A percentile compares a stretch with the other conserved stretches of the same genome.
These are phyloP conservation scores for Niveomyces coronatus DNA, from an alignment of 2,329 filamentous ascomycete species.

Conservation along the genomic window DNA sequence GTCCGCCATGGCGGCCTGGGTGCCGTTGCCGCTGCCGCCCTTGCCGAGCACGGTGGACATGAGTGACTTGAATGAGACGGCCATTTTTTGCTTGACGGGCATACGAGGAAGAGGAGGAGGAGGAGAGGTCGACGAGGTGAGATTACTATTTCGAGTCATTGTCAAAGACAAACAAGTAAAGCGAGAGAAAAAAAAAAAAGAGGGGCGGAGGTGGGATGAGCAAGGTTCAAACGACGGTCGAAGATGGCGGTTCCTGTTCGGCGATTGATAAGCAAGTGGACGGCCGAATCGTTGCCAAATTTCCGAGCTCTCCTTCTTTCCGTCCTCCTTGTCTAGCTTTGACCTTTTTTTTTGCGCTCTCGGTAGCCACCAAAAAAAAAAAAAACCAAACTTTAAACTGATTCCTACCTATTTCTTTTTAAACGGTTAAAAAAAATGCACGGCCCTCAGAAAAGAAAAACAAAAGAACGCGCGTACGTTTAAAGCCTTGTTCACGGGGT, in stretches of 20 bases:
- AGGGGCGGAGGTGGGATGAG: conserved; percentile 2
- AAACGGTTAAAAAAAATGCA: background rate
- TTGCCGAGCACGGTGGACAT: conserved; percentile 22
- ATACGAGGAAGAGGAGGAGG: too few species aligned
- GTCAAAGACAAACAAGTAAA: conserved; percentile 10
- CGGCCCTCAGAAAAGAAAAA: background rate
- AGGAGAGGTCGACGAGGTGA: conserved; percentile 3
- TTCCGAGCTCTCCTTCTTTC: background rate
- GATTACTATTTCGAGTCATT: conserved; percentile 7
- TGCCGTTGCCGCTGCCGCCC: conserved; percentile 14
- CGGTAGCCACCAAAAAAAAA: too few species aligned
- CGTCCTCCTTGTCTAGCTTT: too few species aligned
- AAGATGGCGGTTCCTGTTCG: too few species aligned
- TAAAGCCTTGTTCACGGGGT: conserved; percentile 5
- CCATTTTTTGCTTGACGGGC: conserved; percentile 31
- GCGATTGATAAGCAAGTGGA: too few species aligned
- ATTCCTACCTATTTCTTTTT: too few species aligned
- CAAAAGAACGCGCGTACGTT: conserved; percentile 1
- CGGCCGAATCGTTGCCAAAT: too few species aligned
- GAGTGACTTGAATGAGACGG: conserved; percentile 31
- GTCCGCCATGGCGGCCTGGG: conserved; percentile 22
- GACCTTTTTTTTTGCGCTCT: background rate
- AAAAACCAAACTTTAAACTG: too few species aligned
- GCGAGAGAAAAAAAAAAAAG: conserved; percentile 5
- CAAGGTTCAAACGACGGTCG: conserved; percentile 1